Conservation (phyloP, 2,329 filamentous ascomycete species). For the Camptophora hylomeconis region DNA sequence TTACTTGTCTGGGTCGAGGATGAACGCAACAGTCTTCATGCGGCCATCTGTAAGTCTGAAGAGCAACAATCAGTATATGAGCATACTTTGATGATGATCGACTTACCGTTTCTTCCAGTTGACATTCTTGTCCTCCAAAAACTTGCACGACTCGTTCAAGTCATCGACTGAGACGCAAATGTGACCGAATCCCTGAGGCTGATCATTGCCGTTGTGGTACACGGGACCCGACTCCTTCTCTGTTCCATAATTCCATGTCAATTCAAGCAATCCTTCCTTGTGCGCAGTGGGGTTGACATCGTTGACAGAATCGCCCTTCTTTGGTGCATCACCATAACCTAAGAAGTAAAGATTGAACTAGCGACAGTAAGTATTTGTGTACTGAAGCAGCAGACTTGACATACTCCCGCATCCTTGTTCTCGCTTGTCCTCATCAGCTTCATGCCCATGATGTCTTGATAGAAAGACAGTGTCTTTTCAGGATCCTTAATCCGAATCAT, state of each 20-base stretch:
- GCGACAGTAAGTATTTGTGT: too few species aligned
- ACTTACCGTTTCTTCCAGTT: slow-evolving; percentile 93
- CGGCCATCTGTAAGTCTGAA: slow-evolving; percentile 63
- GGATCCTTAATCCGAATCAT: slow-evolving; percentile 89
- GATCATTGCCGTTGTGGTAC: slow-evolving; percentile 85
- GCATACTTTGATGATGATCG: slow-evolving; percentile 46
- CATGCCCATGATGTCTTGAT: slow-evolving; percentile 85
- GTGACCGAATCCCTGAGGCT: slow-evolving; percentile 90
- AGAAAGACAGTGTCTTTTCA: slow-evolving; percentile 62
- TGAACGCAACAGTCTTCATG: slow-evolving; percentile 89
- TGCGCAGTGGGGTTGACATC: slow-evolving; percentile 47
- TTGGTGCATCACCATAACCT: slow-evolving; percentile 53
- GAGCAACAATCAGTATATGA: background rate
- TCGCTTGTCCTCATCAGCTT: slow-evolving; percentile 60
- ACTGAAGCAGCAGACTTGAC: too few species aligned
- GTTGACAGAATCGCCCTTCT: slow-evolving; percentile 37
- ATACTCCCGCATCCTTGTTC: slow-evolving; percentile 49
- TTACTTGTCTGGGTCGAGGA: slow-evolving; percentile 68
- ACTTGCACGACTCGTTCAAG: slow-evolving; percentile 71
- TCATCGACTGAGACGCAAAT: slow-evolving; percentile 83
- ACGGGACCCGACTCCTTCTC: slow-evolving; percentile 70
- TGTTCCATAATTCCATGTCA: slow-evolving; percentile 67
- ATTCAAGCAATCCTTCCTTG: slow-evolving; percentile 73
- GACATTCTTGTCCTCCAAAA: slow-evolving; percentile 70
- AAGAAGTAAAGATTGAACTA: slow-evolving; percentile 96